Conservation (phyloP, 371 early-diverging fungal genomes). For the Choanephora cucurbitarum region DNA sequence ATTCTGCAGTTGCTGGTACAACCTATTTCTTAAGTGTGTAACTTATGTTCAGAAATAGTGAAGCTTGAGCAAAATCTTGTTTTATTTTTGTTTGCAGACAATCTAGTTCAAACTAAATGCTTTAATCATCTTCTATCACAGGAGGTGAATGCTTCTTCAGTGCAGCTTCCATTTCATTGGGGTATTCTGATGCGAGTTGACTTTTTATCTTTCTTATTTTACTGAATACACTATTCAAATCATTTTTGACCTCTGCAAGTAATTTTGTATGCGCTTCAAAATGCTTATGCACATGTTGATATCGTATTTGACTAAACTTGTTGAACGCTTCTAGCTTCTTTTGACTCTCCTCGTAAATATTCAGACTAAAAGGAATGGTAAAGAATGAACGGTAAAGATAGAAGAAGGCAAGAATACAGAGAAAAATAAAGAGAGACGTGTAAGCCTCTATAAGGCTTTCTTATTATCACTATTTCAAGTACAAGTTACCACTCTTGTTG, state of each 20-base stretch:
- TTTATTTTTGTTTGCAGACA: not conserved
- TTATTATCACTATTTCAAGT: not conserved
- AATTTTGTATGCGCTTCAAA: constrained; percentile 46
- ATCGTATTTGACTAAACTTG: constrained; percentile 49
- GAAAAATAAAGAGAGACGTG: not conserved
- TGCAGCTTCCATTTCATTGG: constrained; percentile 32
- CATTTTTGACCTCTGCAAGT: constrained; percentile 40
- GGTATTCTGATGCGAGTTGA: constrained; percentile 36
- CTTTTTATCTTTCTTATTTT: constrained; percentile 43
- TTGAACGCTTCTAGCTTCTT: constrained; percentile 45
- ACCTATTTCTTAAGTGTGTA: no score
- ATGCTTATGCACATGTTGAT: constrained; percentile 42
- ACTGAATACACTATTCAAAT: constrained; percentile 42
- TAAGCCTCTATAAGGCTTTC: not conserved
- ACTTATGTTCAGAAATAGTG: not conserved
- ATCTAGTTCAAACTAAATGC: not conserved
- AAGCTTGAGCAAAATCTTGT: not conserved
- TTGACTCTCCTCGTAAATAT: constrained; percentile 28
- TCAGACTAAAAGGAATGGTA: constrained; percentile 17
- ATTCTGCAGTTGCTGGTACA: no score
- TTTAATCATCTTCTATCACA: constrained; percentile 29
- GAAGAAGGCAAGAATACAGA: not conserved
- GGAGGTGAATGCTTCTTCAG: constrained; percentile 36
- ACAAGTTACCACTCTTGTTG: constrained; percentile 25
- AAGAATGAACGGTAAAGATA: no score